A percentile compares a stretch with the other conserved stretches of the same genome.
Evolutionary conservation across 352 stramenopile genomes (phyloP).

Genomic region (Globisporangium ultimum): DNA sequence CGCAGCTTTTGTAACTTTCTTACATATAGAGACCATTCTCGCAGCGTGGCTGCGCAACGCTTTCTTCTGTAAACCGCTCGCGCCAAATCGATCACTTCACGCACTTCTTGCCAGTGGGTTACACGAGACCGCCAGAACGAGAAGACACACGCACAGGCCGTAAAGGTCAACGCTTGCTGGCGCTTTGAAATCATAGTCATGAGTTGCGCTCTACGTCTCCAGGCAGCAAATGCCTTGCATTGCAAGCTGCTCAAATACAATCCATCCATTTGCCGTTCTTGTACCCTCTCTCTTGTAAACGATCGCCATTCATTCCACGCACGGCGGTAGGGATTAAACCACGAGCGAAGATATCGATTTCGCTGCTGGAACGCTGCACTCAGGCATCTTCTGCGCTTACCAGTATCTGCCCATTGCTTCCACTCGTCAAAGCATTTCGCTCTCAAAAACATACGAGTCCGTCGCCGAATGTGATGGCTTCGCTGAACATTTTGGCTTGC

Average conservation of each 20-base stretch:
- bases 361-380: conserved; percentile 2
- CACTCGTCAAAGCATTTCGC: conserved; percentile 22
- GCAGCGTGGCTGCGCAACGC: conserved; percentile 16
- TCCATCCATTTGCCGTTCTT: neutral
- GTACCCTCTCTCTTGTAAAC: neutral
- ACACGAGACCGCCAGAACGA: conserved; percentile 18
- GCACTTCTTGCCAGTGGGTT: conserved; percentile 25
- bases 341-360: conserved; percentile 16
- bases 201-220: neutral
- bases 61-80: conserved; percentile 19
- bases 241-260: neutral
- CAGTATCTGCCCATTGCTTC: conserved; percentile 1
- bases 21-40: conserved; percentile 14
- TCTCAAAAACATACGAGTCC: conserved; percentile 17
- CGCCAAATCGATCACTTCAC: conserved; percentile 18
- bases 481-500: conserved; percentile 18
- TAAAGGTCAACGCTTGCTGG: conserved; percentile 3
- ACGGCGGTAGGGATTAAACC: conserved; percentile 26
- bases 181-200: conserved; percentile 9
- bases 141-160: conserved; percentile 10
- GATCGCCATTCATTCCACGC: conserved; percentile 24
- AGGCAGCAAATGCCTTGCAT: neutral
- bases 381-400: neutral
- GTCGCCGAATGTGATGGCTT: conserved; percentile 20
- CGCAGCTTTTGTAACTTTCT: neutral